A percentile compares a stretch with the other conserved stretches of the same genome.
Evolutionary conservation across 2,329 filamentous ascomycete genomes (phyloP).

Genomic region (Ceratocystis diversiconidia): DNA sequence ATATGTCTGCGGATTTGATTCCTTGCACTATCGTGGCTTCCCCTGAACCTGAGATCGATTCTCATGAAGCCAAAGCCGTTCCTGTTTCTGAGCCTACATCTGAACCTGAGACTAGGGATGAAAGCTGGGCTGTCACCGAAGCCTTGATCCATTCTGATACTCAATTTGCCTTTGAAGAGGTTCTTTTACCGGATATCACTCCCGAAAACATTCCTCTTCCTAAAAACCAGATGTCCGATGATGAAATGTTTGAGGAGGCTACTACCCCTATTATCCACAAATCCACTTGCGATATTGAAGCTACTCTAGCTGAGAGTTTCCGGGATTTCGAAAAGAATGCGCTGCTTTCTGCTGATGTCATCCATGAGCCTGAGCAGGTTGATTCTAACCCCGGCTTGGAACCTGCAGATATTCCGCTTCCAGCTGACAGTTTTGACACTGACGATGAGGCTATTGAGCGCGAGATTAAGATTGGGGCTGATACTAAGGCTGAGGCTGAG

Average conservation of each 20-base stretch:
- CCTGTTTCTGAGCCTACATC: not conserved
- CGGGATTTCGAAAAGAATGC: not conserved
- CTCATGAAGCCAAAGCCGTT: too few species aligned
- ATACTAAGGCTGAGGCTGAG: not conserved
- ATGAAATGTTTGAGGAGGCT: not conserved
- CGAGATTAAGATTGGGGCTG: not conserved
- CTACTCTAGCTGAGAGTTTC: not conserved
- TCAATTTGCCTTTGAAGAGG: not conserved
- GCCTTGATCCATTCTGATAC: not conserved
- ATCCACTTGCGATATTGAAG: not conserved
- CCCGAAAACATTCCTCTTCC: not conserved
- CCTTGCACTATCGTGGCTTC: not conserved
- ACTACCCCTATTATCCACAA: too few species aligned
- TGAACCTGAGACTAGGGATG: not conserved
- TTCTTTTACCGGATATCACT: not conserved
- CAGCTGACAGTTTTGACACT: not conserved
- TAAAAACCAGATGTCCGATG: not conserved
- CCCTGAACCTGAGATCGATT: not conserved
- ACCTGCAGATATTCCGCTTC: not conserved
- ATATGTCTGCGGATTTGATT: not conserved
- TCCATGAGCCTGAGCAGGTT: not conserved
- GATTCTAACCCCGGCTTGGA: not conserved
- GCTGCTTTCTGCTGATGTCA: not conserved
- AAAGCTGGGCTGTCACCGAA: not conserved
- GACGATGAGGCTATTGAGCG: not conserved